Conservation (phyloP, 805 yeast species). For the Myxozyma monticola region DNA sequence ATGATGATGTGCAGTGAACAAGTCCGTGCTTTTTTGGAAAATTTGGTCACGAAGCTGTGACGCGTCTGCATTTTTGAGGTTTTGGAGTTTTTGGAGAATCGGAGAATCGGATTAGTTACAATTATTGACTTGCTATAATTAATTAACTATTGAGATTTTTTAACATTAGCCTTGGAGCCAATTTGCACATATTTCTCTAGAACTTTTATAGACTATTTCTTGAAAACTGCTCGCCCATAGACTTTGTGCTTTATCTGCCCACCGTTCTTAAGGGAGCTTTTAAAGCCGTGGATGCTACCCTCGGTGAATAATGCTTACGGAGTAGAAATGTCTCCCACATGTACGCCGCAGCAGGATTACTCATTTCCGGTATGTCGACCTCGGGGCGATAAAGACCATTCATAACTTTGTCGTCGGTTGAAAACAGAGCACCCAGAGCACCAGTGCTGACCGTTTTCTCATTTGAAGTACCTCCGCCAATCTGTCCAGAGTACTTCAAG, state of each 20-base stretch:
- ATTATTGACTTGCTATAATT: too few relatives aligned
- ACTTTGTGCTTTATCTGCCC: constrained; percentile 10
- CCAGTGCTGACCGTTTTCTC: constrained; percentile 15
- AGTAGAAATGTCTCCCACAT: constrained; percentile 84
- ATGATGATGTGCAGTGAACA: constrained; percentile 10
- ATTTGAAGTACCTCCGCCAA: constrained; percentile 2
- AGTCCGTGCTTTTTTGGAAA: constrained; percentile 10
- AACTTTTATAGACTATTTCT: too few relatives aligned
- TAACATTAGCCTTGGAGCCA: too few relatives aligned
- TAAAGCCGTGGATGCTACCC: constrained; percentile 66
- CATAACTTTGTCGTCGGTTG: constrained; percentile 83
- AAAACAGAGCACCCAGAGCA: constrained; percentile 70
- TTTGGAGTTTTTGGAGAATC: too few relatives aligned
- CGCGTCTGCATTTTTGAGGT: background rate
- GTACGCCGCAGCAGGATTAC: constrained; percentile 85
- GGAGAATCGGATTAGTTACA: too few relatives aligned
- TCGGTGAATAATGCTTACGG: constrained; percentile 79
- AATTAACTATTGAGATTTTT: too few relatives aligned
- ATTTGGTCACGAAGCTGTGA: constrained; percentile 9
- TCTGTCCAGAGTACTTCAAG: constrained; percentile 55
- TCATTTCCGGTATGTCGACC: constrained; percentile 64
- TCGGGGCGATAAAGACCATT: constrained; percentile 76
- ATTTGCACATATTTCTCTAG: too few relatives aligned
- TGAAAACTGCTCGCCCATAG: too few relatives aligned
- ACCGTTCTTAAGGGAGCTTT: constrained; percentile 20